Evolutionary conservation across 495 filamentous ascomycete species (phyloP), one percentile per base, ranked within the genome.

Genomic region (Platismatia glauca): DNA sequence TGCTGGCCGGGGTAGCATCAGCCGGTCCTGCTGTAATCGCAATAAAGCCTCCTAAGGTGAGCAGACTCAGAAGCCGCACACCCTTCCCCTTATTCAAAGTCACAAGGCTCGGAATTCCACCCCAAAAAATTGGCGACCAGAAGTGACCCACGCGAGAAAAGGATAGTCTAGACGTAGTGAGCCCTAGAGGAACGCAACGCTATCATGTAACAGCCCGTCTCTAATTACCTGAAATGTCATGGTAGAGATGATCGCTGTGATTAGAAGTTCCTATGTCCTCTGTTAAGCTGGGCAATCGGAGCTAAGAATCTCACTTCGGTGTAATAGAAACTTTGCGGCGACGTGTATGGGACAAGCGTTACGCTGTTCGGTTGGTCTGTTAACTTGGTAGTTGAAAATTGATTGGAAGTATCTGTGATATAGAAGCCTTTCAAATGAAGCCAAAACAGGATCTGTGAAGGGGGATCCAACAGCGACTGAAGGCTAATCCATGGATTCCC

Each of bases 271-370:
- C 62, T 67, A 22, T 33, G 4, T 22, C 24, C n/a, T n/a, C n/a
- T n/a, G n/a, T n/a, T n/a, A n/a, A n/a, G n/a, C n/a, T n/a, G n/a
- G n/a, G n/a, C n/a, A n/a, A n/a, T n/a, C n/a, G n/a, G n/a, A n/a
- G n/a, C n/a, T n/a, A n/a, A n/a, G n/a, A n/a, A n/a, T n/a, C n/a
- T n/a, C 16, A 29, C 39, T 8, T 27, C 5, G 9, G 3, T 24
- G 29, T 59, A 59, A 55, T 31, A 59, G 52, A 31, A 67, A 34
- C 43, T 67, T 67, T 31, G 61, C 63, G 20, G 63, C 58, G 15
- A 62, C 37, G n/a, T 65, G 66, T n/a, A 65, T 62, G 15, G 62
- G 4, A 63, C 63, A 37, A 67, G 55, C 7, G 37, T 41, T 16
- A 67, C 35, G 22, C 20, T 55, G 34, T 64, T 48, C 9, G 22